Evolutionary conservation across 768 basidiomycete genomes (phyloP), one percentile per base, ranked within the genome.

Genomic region (Tricholoma hemisulphureum): DNA sequence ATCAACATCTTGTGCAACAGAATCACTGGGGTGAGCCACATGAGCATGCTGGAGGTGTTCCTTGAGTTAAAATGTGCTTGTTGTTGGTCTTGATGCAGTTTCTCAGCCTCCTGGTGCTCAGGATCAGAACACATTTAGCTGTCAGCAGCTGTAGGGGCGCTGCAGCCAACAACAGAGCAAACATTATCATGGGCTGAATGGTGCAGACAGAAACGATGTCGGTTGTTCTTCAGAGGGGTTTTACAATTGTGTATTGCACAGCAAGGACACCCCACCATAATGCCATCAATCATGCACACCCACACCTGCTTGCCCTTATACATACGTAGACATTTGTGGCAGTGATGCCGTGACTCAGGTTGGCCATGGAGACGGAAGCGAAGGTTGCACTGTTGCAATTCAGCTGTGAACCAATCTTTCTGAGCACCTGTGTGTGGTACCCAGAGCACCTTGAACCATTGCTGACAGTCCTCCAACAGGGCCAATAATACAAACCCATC

Each of bases 1-100:
- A 18, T 41, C 10, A 18, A 20, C 18, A 18, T 41, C 39, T 20
- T 41, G 2, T 3, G 39, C 39, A 20, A 41, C n/a, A 2, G 43
- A 20, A 23, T 45, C 43, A 24, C 11, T 45, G 4, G 43, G 43
- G 43, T 45, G 43, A 24, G 43, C 21, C 1, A 45, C 21, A 9
- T 13, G 28, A 28, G 28, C 29, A 31, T 14, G 28, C 9, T 51
- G 49, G 4, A 31, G 28, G 2, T 6, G 29, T 34, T 51, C 32
- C 54, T 61, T 24, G 6, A 72, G 66, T 59, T 69, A 67, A 50
- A 70, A 3, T 65, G 53, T n/a, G 67, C 68, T 49, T 69, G 63
- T 20, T 58, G 59, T 4, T 55, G 51, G 34, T 65, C 48, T 18
- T 58, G 59, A 59, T 68, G 60, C 2, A 53, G 50, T 9, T 41